Evolutionary conservation across 2,329 filamentous ascomycete species (phyloP), one percentile per base, ranked within the genome.

Genomic region (Sphaceloma murrayae): DNA sequence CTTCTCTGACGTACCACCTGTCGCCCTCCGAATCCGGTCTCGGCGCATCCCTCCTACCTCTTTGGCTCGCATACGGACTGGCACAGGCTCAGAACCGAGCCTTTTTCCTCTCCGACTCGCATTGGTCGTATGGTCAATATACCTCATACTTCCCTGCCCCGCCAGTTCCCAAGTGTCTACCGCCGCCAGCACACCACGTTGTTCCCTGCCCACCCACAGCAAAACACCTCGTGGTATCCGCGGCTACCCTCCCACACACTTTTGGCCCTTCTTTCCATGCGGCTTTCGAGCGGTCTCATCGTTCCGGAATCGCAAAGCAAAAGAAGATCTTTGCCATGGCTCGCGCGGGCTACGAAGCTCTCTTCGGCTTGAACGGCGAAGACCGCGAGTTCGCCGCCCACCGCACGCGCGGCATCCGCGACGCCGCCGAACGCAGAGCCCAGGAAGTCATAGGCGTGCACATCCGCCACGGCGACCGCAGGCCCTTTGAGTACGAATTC

Each of bases 11-110:
- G 0, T 91, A 82, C 58, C 74, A 87, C 1, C 69, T 94, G 54
- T 84, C 89, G 57, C 72, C 78, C 5, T 63, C 73, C 3, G 79
- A 89, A 54, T 83, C 84, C 2, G 86, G 86, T 2, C 68, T 94
- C 7, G 86, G 86, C 4, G 78, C 77, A 51, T 78, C 81, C 1
- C 62, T 94, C 48, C 78, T 93, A 73, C 74, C 80, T 56, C 59
- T 94, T 46, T 94, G 86, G 85, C 81, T 82, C 54, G 80, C 85
- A 18, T 93, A 91, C 58, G 84, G 84, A 3, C 65, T 93, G 44
- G 85, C 86, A 2, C 70, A 80, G 57, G 74, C 78, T 48, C 82
- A 93, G 58, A 75, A 75, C 10, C 71, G 85, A 17, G 70, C 77
- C 1, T 93, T 94, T 62, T 93, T 94, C 64, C 69, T 94, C 50